These are phyloP conservation scores for Pachyrhizus erosus DNA, from an alignment of 306 rosid genomes.

Conservation along the genomic window DNA sequence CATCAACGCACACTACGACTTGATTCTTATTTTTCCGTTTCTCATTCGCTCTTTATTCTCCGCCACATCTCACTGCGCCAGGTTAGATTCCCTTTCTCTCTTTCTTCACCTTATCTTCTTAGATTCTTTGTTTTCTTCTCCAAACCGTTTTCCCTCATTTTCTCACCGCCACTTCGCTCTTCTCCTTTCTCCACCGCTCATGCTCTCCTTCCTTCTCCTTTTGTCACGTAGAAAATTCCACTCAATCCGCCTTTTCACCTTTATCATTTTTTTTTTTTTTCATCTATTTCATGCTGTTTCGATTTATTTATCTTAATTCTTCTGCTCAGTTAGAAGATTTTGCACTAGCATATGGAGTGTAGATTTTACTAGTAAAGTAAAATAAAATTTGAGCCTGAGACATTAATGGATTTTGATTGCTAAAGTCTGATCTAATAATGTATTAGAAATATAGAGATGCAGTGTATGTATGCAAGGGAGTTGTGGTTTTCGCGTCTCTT, in stretches of 20 bases:
- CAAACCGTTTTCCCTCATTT: not conserved
- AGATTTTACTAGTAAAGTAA: not conserved
- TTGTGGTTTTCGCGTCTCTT: not conserved
- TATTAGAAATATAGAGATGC: constrained; percentile 4
- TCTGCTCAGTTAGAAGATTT: not conserved
- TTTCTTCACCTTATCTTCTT: constrained; percentile 21
- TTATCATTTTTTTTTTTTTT: not conserved
- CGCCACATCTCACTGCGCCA: constrained; percentile 6
- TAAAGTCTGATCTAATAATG: not conserved
- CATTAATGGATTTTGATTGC: not conserved
- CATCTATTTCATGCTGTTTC: too few species aligned
- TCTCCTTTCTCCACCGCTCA: constrained; percentile 2
- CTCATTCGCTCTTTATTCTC: not conserved
- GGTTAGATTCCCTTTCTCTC: constrained; percentile 3
- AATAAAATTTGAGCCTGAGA: not conserved
- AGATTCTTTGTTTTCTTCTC: not conserved
- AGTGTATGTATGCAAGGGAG: not conserved
- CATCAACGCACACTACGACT: not conserved
- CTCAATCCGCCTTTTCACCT: not conserved
- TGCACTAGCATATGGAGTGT: not conserved
- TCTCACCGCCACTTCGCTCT: not conserved
- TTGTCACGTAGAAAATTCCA: not conserved
- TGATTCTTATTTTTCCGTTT: not conserved
- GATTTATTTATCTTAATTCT: constrained; percentile 9
- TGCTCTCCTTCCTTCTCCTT: not conserved